Evolutionary conservation across 176 grass and related monocot genomes (phyloP).

Genomic region (Carex myosuroides): DNA sequence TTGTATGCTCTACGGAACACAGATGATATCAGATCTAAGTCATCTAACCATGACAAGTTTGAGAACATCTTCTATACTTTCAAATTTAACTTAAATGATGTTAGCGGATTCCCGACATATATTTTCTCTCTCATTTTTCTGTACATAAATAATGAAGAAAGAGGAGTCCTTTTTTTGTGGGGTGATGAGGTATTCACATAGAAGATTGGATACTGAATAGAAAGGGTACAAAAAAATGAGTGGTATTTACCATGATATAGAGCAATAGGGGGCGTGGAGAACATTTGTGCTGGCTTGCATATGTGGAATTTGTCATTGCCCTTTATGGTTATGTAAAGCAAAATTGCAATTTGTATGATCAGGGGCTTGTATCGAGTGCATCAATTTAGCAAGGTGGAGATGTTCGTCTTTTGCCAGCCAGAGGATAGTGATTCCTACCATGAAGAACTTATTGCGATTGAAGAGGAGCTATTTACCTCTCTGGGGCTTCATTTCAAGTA

Average conservation of each 20-base stretch:
- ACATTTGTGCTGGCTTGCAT: not conserved
- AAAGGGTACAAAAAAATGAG: not conserved
- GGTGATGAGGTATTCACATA: not conserved
- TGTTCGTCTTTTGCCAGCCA: conserved; percentile 83
- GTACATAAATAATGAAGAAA: not conserved
- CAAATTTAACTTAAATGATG: not conserved
- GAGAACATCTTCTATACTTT: not conserved
- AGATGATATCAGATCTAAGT: not conserved
- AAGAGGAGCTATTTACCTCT: conserved; percentile 86
- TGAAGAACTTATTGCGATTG: conserved; percentile 83
- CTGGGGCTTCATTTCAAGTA: conserved; percentile 99
- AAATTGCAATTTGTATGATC: conserved; percentile 22
- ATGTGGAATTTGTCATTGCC: not conserved
- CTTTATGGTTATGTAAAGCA: not conserved
- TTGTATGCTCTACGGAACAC: not conserved
- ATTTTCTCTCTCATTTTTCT: not conserved
- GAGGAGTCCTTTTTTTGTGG: not conserved
- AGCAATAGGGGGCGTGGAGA: not conserved
- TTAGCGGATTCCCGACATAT: not conserved
- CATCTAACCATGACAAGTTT: not conserved
- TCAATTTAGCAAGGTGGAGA: conserved; percentile 99
- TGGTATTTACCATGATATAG: not conserved
- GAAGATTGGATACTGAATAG: not conserved
- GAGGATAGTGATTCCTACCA: conserved; percentile 79
- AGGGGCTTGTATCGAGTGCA: conserved; percentile 90